These are phyloP conservation scores for Phytophthora colocasiae DNA, from an alignment of 352 stramenopile species.

Conservation along the genomic window DNA sequence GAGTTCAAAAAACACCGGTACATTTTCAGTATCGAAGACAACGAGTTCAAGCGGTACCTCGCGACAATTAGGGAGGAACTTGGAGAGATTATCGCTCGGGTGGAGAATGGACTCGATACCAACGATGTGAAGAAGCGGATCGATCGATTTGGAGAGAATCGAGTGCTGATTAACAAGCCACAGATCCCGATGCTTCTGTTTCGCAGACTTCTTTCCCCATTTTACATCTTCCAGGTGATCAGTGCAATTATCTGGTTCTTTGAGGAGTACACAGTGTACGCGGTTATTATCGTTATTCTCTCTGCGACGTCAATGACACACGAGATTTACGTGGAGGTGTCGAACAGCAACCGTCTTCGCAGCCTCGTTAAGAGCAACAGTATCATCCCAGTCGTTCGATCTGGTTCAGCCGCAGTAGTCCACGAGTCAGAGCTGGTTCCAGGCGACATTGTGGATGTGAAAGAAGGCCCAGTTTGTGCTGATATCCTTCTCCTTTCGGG, in stretches of 20 bases:
- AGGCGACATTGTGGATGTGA: conserved; percentile 57
- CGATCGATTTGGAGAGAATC: conserved; percentile 56
- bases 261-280: conserved; percentile 58
- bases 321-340: conserved; percentile 58
- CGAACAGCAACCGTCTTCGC: conserved; percentile 52
- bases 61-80: conserved; percentile 51
- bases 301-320: conserved; percentile 52
- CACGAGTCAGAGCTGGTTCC: conserved; percentile 55
- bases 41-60: conserved; percentile 63
- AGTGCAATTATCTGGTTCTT: conserved; percentile 59
- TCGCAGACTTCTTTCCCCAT: conserved; percentile 58
- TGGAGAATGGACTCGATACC: conserved; percentile 37
- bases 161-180: conserved; percentile 54
- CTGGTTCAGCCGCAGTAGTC: conserved; percentile 5
- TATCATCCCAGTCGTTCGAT: conserved; percentile 40
- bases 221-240: conserved; percentile 72
- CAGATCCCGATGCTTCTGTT: conserved; percentile 54
- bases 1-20: conserved; percentile 82
- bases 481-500: conserved; percentile 61
- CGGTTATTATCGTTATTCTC: conserved; percentile 52
- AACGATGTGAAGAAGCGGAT: conserved; percentile 20
- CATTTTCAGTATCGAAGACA: conserved; percentile 56
- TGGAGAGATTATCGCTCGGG: conserved; percentile 26
- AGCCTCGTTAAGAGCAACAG: conserved; percentile 48
- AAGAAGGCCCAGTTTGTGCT: conserved; percentile 40